Conservation (phyloP, 1,139 yeast species). For the Zygosaccharomyces pseudobailii region DNA sequence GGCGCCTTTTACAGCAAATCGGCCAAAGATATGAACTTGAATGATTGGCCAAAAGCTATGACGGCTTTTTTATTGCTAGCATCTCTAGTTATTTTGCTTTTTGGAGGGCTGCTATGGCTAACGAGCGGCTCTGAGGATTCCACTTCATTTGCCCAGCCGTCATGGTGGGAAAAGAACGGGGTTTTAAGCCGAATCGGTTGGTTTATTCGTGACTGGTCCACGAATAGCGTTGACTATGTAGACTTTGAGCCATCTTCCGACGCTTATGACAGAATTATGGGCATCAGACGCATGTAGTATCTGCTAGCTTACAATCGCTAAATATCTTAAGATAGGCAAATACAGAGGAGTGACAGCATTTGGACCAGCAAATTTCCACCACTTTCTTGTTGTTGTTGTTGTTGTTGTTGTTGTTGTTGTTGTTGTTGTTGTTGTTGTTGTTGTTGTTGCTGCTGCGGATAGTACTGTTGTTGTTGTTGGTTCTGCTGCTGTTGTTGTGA, state of each 20-base stretch:
- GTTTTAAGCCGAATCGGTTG: conserved; percentile 20
- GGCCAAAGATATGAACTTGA: neutral
- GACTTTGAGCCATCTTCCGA: conserved; percentile 3
- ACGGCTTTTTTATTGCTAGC: no score
- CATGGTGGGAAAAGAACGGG: conserved; percentile 23
- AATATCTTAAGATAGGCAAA: conserved; percentile 15
- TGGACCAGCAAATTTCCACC: conserved; percentile 13
- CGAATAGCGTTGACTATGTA: conserved; percentile 3
- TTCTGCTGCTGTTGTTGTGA: neutral
- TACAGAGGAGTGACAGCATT: conserved; percentile 16
- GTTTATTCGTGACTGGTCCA: conserved; percentile 18
- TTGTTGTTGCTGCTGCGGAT: neutral
- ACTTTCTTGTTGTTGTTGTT: conserved; percentile 12
- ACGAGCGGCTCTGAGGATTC: conserved; percentile 1
- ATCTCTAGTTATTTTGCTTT: neutral
- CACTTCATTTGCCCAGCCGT: conserved; percentile 3
- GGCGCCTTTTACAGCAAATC: neutral
- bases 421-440: conserved; percentile 18
- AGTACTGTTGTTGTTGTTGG: no score
- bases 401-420: conserved; percentile 13
- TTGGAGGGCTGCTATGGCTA: neutral
- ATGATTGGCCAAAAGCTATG: neutral
- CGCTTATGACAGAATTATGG: conserved; percentile 12
- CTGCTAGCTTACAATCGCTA: conserved; percentile 7
- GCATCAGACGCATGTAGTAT: conserved; percentile 9